phyloP scores from a whole-genome alignment of 192 early-diverging fungal species.

The Haplosporangium gracile region DNA sequence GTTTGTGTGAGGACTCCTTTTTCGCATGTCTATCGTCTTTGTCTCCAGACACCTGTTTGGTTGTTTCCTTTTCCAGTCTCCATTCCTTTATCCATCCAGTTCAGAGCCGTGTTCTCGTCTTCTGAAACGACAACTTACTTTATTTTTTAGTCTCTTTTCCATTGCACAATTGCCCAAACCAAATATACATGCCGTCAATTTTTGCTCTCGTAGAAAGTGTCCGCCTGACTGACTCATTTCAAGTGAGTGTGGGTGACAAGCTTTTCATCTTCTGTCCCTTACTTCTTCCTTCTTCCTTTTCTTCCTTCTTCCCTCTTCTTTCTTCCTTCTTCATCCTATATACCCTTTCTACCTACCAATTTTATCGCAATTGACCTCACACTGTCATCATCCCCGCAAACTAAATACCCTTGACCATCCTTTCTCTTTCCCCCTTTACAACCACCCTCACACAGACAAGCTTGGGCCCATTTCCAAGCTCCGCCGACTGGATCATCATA shows the following conservation, averaged over 20 bases:
- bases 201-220: too few species aligned
- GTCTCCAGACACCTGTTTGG: constrained; percentile 19
- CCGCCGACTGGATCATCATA: background rate
- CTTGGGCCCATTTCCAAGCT: background rate
- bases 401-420: background rate
- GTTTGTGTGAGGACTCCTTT: background rate
- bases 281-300: background rate
- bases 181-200: background rate
- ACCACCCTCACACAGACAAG: background rate
- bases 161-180: background rate
- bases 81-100: background rate
- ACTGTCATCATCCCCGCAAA: background rate
- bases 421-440: background rate
- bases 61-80: background rate
- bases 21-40: background rate
- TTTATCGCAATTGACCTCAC: background rate
- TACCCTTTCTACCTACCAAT: background rate
- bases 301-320: background rate
- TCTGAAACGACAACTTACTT: background rate
- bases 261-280: background rate
- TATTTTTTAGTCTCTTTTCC: background rate
- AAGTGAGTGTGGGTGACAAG: too few species aligned
- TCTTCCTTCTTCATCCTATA: background rate
- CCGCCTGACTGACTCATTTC: too few species aligned
- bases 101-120: background rate